Conservation (phyloP, 1,284 basidiomycete genomes). For the Polyporus tsugae region DNA sequence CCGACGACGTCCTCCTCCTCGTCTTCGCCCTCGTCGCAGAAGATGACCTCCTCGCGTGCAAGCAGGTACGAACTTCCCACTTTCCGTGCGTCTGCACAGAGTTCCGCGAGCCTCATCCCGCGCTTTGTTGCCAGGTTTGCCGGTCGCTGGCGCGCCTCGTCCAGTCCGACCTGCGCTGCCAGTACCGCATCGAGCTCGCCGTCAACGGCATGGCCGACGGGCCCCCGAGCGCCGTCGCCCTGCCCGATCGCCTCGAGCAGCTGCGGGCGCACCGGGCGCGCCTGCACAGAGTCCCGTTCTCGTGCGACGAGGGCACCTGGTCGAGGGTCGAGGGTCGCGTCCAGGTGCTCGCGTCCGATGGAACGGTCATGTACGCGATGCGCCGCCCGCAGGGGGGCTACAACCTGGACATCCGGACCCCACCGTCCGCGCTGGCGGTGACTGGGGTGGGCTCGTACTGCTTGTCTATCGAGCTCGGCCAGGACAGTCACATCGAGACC, state of each 20-base stretch:
- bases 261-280: constrained; percentile 10
- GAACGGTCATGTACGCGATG: constrained; percentile 13
- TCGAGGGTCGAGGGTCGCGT: neutral
- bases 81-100: neutral
- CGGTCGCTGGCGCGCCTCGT: constrained; percentile 9
- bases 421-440: neutral
- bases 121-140: constrained; percentile 6
- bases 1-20: constrained; percentile 17
- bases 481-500: constrained; percentile 8
- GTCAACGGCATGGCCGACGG: constrained; percentile 21
- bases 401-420: constrained; percentile 15
- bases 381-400: constrained; percentile 7
- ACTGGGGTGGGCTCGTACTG: neutral
- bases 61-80: constrained; percentile 5
- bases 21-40: constrained; percentile 11
- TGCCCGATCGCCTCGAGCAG: constrained; percentile 9
- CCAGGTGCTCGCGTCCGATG: constrained; percentile 16
- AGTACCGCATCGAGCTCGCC: constrained; percentile 17
- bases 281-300: neutral
- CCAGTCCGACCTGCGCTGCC: constrained; percentile 10
- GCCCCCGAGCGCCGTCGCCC: neutral
- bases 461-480: neutral
- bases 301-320: constrained; percentile 8
- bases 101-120: too few species aligned
- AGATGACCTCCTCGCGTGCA: constrained; percentile 16